Conservation (phyloP, 2,329 filamentous ascomycete species). For the Epichloe typhina region DNA sequence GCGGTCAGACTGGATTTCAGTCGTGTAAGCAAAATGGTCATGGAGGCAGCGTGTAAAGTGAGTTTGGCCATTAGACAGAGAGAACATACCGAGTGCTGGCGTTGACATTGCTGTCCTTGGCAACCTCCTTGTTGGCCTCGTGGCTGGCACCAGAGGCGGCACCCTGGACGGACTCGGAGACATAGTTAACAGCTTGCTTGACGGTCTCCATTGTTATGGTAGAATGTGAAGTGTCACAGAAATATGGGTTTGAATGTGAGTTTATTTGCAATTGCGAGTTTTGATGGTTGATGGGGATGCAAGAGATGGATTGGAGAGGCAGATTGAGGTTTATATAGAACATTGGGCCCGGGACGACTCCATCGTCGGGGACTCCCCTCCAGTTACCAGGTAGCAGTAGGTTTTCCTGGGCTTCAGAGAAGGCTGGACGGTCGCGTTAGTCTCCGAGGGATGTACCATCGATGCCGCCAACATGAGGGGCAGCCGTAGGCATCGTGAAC, state of each 20-base stretch:
- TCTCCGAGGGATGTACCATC: too few relatives aligned
- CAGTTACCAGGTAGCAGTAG: too few relatives aligned
- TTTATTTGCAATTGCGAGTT: slow-evolving; percentile 9
- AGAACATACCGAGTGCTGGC: slow-evolving; percentile 38
- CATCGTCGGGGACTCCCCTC: not conserved
- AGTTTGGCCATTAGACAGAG: not conserved
- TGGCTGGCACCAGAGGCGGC: slow-evolving; percentile 44
- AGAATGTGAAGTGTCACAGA: slow-evolving; percentile 6
- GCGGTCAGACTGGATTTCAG: slow-evolving; percentile 24
- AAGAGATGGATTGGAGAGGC: not conserved
- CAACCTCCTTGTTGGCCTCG: slow-evolving; percentile 57
- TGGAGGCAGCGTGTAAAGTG: not conserved
- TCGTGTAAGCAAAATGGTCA: not conserved
- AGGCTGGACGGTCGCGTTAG: too few relatives aligned
- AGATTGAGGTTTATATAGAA: slow-evolving; percentile 3
- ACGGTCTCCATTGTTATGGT: slow-evolving; percentile 32
- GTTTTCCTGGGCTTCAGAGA: too few relatives aligned
- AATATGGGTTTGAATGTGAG: slow-evolving; percentile 1
- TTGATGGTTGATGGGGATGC: not conserved
- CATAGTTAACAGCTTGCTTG: slow-evolving; percentile 56
- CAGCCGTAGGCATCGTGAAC: not conserved
- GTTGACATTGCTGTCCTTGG: slow-evolving; percentile 45
- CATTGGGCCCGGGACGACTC: not conserved
- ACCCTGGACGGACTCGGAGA: slow-evolving; percentile 51
- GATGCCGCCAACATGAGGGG: not conserved